Evolutionary conservation across 2,329 filamentous ascomycete species (phyloP), one percentile per base, ranked within the genome.

Genomic region (Epichloe sp.): DNA sequence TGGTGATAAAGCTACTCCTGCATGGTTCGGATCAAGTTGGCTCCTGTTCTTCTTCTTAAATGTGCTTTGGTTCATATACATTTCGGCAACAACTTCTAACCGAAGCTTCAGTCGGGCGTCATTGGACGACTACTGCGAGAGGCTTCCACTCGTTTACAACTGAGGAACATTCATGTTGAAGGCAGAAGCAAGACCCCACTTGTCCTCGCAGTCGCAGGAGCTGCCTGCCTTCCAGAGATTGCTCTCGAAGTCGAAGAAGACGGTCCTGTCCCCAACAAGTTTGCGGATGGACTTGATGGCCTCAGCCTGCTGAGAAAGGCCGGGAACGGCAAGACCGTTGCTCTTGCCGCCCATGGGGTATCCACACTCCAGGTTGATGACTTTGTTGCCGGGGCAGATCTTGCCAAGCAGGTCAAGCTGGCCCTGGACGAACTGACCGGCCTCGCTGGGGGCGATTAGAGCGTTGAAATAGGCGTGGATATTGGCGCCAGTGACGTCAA

Each of bases 381-480:
- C 83, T 38, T 79, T 71, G 74, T 86, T 86, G 65, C 77, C 78
- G 41, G 74, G 66, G 79, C 91, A 97, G 60, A 88, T 72, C 44
- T 68, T 65, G 65, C 80, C 71, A 56, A 95, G 82, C 57, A 86
- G 74, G 45, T 80, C 71, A 57, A 95, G 79, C 77, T 95, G 83
- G 60, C 74, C 64, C 57, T 75, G 71, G 60, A 90, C 86, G 67
- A 96, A 96, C 49, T 72, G 66, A 65, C 91, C 91, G 51, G 90
- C 89, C 48, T 77, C 63, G 4, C 69, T 62, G 54, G 89, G 78
- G 23, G 70, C 63, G 57, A 83, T 72, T 44, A 7, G 6, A 26
- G 80, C 65, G 76, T 94, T 94, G 85, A 96, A 97, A 85, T 86
- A 96, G 59, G 90, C 83, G 74, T 97, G 90, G 62, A 94, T 82